Evolutionary conservation across 73 alveolate genomes (phyloP), one percentile per base, ranked within the genome.

Genomic region (Paramecium caudatum): DNA sequence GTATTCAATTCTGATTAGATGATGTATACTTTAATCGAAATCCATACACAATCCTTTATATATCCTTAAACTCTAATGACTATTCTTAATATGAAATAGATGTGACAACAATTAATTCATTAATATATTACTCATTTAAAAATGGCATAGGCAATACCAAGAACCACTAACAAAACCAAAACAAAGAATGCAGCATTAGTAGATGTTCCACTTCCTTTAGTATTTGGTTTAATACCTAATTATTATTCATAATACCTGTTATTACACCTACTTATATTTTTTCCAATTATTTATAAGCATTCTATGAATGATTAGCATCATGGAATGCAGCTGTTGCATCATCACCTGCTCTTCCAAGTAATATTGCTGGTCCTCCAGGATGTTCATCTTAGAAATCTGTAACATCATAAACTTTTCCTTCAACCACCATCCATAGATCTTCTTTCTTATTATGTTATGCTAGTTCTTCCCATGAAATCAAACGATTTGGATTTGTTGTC

Each of bases 371-470:
- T 27, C 99, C 99, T 4, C 99, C 99, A 10, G 99, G 99, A 82
- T 97, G 99, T 55, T 83, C 69, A 78, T 93, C 93, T 15, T 96
- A 46, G 83, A 86, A 97, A 90, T 90, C 95, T 10, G 99, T 95
- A 34, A 97, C 92, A 93, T 97, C 97, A 91, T 94, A 97, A 12
- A 97, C 97, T 81, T 91, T 94, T 8, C 97, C 97, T 46, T 96
- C 96, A 63, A 95, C 88, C 21, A 95, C 97, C 15, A 95, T 82
- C 99, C 99, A 97, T 49, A 97, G 87, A 78, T 97, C 98, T 10
- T 95, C 93, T 39, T 94, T 91, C 15, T 95, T 92, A 88, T 94
- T 95, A 90, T 97, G 99, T 49, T 86, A 17, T 27, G 94, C 94
- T 8, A 97, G 96, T 87, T 97, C 98, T 82, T 92, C 95, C 95